phyloP scores from a whole-genome alignment of 306 rosid genomes.

The Boehmeria nivea region DNA sequence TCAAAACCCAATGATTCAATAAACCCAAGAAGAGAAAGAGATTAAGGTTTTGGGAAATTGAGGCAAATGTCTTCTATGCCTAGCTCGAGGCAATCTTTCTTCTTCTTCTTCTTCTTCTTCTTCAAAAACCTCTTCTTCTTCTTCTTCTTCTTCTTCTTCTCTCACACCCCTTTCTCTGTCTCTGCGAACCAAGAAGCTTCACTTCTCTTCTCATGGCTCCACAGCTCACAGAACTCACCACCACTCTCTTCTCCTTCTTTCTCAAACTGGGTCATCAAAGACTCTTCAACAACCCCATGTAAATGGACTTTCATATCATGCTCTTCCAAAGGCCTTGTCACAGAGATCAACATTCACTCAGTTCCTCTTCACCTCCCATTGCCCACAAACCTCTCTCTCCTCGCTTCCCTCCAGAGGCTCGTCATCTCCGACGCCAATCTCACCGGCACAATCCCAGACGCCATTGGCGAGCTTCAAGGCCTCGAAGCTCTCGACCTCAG shows the following conservation, averaged over 20 bases:
- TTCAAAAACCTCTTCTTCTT: no score
- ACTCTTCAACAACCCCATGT: constrained; percentile 50
- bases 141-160: constrained; percentile 24
- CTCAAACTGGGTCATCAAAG: constrained; percentile 62
- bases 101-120: no score
- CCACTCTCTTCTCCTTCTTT: constrained; percentile 40
- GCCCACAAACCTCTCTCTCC: constrained; percentile 60
- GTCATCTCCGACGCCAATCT: constrained; percentile 73
- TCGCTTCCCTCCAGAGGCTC: constrained; percentile 45
- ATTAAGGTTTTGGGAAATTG: constrained; percentile 50
- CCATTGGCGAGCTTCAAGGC: constrained; percentile 42
- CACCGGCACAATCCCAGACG: constrained; percentile 57
- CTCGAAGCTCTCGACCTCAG: constrained; percentile 61
- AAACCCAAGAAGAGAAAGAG: constrained; percentile 35
- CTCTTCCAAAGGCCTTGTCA: constrained; percentile 52
- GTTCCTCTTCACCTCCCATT: constrained; percentile 62
- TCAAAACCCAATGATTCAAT: constrained; percentile 33
- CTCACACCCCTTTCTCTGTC: constrained; percentile 27
- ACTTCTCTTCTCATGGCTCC: constrained; percentile 78
- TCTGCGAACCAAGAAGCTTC: constrained; percentile 69
- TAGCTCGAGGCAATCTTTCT: constrained; percentile 38
- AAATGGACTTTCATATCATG: constrained; percentile 83
- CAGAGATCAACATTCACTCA: constrained; percentile 60
- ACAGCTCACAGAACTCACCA: constrained; percentile 29
- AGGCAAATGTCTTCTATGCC: constrained; percentile 48